Conservation (phyloP, 805 yeast genomes). For the Metschnikowia borealis region DNA sequence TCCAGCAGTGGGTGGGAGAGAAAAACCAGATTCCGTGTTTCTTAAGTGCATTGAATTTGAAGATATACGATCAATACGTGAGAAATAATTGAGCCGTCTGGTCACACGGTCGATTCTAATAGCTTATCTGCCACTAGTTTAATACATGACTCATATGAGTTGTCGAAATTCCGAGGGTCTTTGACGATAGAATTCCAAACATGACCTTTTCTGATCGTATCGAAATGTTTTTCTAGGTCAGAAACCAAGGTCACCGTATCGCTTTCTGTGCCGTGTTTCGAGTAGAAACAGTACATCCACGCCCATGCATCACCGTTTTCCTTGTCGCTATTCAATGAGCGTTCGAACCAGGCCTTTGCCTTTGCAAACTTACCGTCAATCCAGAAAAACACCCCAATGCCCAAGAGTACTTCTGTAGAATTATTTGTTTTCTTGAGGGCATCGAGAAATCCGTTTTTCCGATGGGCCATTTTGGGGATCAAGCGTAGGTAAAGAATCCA, state of each 20-base stretch:
- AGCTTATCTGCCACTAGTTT: slow-evolving; percentile 23
- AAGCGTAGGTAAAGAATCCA: slow-evolving; percentile 62
- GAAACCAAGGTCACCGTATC: slow-evolving; percentile 5
- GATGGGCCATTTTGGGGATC: slow-evolving; percentile 45
- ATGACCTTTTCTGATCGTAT: slow-evolving; percentile 54
- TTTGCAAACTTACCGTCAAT: slow-evolving; percentile 56
- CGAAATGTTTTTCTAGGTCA: slow-evolving; percentile 2
- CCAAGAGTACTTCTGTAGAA: slow-evolving; percentile 51
- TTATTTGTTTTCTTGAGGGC: slow-evolving; percentile 69
- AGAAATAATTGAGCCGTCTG: neutral
- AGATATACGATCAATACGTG: slow-evolving; percentile 47
- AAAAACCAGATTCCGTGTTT: slow-evolving; percentile 73
- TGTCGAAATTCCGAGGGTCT: slow-evolving; percentile 43
- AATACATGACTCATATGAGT: slow-evolving; percentile 38
- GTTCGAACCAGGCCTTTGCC: slow-evolving; percentile 70
- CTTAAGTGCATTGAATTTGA: slow-evolving; percentile 67
- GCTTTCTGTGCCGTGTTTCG: slow-evolving; percentile 7
- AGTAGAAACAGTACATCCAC: slow-evolving; percentile 43
- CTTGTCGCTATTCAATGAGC: slow-evolving; percentile 53
- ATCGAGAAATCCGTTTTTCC: slow-evolving; percentile 57
- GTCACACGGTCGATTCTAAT: neutral
- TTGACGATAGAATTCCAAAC: slow-evolving; percentile 55
- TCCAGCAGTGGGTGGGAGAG: slow-evolving; percentile 64
- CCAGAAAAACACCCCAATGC: slow-evolving; percentile 69
- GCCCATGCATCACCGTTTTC: slow-evolving; percentile 77